phyloP scores from a whole-genome alignment of 257 asterid genomes.

The Coffea canephora region DNA sequence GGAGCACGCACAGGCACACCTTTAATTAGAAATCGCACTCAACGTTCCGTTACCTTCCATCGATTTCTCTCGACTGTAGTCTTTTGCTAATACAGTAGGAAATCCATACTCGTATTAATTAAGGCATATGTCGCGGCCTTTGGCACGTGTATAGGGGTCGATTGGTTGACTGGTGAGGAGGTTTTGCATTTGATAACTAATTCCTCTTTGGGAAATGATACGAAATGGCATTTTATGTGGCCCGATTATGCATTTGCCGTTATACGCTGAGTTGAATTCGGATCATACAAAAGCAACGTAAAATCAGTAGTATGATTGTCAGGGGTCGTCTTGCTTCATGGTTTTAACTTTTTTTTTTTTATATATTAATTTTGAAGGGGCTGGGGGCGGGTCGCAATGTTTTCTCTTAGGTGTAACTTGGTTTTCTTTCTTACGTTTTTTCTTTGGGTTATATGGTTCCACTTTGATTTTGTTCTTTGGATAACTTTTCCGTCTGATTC shows the following conservation, averaged over 20 bases:
- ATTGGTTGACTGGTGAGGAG: not conserved
- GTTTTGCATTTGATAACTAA: not conserved
- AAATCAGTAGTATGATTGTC: not conserved
- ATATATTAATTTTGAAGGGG: too few relatives aligned
- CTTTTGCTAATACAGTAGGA: not conserved
- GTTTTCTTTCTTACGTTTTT: too few relatives aligned
- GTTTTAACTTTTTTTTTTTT: too few relatives aligned
- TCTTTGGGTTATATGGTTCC: too few relatives aligned
- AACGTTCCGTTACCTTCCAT: not conserved
- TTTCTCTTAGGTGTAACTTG: too few relatives aligned
- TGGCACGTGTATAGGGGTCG: not conserved
- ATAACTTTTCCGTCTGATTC: too few relatives aligned
- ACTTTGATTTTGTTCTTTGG: too few relatives aligned
- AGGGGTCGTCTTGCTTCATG: not conserved
- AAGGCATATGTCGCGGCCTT: not conserved
- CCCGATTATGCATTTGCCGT: not conserved
- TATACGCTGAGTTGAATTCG: not conserved
- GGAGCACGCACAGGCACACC: slow-evolving; percentile 32
- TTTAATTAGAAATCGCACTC: not conserved
- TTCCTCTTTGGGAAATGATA: not conserved
- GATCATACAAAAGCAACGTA: not conserved
- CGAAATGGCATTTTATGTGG: not conserved
- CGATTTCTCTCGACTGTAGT: not conserved
- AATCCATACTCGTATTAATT: not conserved
- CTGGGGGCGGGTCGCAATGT: too few relatives aligned